Evolutionary conservation across 1,284 basidiomycete species (phyloP).

Genomic region (Clitocybe nebularis): DNA sequence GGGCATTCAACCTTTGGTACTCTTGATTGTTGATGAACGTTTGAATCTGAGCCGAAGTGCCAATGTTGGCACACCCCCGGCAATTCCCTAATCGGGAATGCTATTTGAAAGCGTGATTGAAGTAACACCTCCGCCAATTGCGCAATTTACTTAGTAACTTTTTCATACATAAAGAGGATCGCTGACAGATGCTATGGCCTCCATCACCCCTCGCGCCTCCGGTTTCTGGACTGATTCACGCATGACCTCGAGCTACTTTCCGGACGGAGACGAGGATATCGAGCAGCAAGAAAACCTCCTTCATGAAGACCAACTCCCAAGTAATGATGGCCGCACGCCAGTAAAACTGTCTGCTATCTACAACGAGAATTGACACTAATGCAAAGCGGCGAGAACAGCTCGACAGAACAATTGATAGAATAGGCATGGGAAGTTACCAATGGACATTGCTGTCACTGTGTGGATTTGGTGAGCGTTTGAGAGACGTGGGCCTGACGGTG

Average conservation of each 20-base stretch:
- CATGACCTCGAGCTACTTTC: constrained; percentile 32
- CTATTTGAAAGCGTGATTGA: not conserved
- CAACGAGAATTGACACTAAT: no score
- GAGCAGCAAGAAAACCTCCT: constrained; percentile 34
- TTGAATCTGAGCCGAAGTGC: no score
- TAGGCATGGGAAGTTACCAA: constrained; percentile 88
- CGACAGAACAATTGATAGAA: constrained; percentile 83
- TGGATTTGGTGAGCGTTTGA: constrained; percentile 69
- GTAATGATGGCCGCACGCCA: constrained; percentile 57
- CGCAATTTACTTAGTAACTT: constrained; percentile 6
- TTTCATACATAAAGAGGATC: constrained; percentile 6
- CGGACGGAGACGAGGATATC: constrained; percentile 34
- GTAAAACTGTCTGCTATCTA: constrained; percentile 20
- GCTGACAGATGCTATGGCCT: constrained; percentile 29
- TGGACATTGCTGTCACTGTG: constrained; percentile 80
- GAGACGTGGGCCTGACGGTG: not conserved
- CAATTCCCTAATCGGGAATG: not conserved
- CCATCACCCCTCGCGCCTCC: constrained; percentile 43
- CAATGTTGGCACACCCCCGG: no score
- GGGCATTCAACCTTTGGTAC: no score
- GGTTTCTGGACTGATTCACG: constrained; percentile 39
- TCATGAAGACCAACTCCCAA: constrained; percentile 24
- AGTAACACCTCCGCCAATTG: constrained; percentile 4
- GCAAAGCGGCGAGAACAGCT: constrained; percentile 30
- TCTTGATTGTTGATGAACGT: no score